phyloP scores from a whole-genome alignment of 306 rosid species.

The Dryas alaskensis region DNA sequence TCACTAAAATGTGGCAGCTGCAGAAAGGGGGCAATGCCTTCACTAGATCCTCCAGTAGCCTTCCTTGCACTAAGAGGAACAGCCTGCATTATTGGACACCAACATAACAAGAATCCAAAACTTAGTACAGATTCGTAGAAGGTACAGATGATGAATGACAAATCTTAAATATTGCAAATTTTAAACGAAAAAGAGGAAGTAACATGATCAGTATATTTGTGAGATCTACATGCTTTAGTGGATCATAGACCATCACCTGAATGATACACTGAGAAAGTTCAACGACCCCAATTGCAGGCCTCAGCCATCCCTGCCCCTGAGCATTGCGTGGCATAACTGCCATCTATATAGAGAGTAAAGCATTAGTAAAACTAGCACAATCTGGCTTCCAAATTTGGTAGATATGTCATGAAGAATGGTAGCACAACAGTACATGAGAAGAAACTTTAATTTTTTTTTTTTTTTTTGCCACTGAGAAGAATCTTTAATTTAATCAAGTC shows the following conservation, averaged over 20 bases:
- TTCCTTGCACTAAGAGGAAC: conserved; percentile 93
- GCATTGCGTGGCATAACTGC: conserved; percentile 89
- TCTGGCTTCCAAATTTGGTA: background rate
- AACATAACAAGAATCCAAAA: conserved; percentile 12
- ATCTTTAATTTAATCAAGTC: background rate
- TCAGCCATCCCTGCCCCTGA: conserved; percentile 99
- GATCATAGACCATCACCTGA: conserved; percentile 55
- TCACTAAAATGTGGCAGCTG: conserved; percentile 95
- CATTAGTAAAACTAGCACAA: conserved; percentile 5
- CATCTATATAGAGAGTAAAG: conserved; percentile 49
- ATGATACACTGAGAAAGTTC: conserved; percentile 95
- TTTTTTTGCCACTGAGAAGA: no score
- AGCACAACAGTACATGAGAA: background rate
- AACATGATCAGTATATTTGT: background rate
- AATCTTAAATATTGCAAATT: background rate
- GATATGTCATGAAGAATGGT: background rate
- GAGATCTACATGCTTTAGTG: background rate
- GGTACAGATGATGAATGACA: background rate
- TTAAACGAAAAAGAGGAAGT: background rate
- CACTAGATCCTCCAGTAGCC: conserved; percentile 83
- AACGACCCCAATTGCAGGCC: conserved; percentile 94
- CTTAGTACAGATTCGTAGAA: background rate
- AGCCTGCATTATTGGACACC: conserved; percentile 54
- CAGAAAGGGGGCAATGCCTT: conserved; percentile 93
- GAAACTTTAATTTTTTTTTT: no score